Percentiles rank a stretch among this genome's conserved stretches.
phyloP scores from a whole-genome alignment of 495 filamentous ascomycete genomes.

The Cladorrhinum samala region DNA sequence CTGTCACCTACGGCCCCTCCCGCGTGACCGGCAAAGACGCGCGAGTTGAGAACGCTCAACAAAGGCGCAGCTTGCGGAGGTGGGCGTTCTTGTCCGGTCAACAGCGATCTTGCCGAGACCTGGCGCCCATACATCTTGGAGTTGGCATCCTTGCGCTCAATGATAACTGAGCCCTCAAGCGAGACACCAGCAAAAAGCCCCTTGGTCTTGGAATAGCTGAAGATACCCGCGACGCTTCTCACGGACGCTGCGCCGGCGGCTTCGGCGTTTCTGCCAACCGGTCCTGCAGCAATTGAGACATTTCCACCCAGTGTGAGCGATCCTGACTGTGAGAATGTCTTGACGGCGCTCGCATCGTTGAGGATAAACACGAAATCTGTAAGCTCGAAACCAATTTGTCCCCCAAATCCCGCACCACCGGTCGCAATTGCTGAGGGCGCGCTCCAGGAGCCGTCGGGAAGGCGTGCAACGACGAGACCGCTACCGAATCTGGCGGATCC shows the following conservation, averaged over 20 bases:
- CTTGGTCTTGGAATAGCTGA: conserved; percentile 96
- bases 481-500: conserved; percentile 89
- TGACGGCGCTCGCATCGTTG: conserved; percentile 85
- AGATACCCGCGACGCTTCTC: conserved; percentile 83
- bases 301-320: conserved; percentile 91
- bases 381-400: conserved; percentile 94
- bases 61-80: conserved; percentile 79
- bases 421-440: conserved; percentile 89
- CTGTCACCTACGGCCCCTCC: conserved; percentile 15
- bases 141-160: conserved; percentile 94
- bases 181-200: conserved; percentile 94
- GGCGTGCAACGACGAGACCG: conserved; percentile 85
- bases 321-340: conserved; percentile 89
- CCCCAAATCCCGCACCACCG: conserved; percentile 87
- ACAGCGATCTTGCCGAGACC: conserved; percentile 73
- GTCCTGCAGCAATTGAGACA: conserved; percentile 91
- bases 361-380: conserved; percentile 99
- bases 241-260: conserved; percentile 91
- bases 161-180: conserved; percentile 81
- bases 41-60: conserved; percentile 74
- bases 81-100: conserved; percentile 68
- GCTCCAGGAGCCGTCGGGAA: conserved; percentile 89
- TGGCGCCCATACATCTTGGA: conserved; percentile 86
- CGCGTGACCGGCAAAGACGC: conserved; percentile 67
- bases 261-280: conserved; percentile 90